Conservation (phyloP, 2,329 filamentous ascomycete species). For the Talaromyces sp. region DNA sequence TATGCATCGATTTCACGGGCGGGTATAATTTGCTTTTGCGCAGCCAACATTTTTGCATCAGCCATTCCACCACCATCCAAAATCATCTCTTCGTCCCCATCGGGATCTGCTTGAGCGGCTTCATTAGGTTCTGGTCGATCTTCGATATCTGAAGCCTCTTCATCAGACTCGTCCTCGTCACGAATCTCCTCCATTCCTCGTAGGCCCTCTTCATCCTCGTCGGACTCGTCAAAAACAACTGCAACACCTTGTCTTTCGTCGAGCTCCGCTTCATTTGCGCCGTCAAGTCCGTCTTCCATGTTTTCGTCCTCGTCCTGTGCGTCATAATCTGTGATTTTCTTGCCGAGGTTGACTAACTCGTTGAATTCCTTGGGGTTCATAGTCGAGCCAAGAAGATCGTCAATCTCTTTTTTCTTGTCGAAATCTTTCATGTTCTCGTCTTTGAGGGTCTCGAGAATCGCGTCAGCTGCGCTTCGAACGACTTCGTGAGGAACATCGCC, state of each 20-base stretch:
- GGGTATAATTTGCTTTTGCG: conserved; percentile 59
- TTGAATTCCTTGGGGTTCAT: conserved; percentile 92
- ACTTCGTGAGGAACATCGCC: conserved; percentile 92
- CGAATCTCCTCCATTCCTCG: conserved; percentile 79
- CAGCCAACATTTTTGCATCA: conserved; percentile 46
- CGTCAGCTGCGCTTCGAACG: conserved; percentile 89
- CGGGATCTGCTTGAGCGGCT: conserved; percentile 39
- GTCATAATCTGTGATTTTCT: conserved; percentile 99
- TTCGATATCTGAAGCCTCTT: conserved; percentile 61
- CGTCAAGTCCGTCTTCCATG: conserved; percentile 66
- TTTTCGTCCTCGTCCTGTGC: conserved; percentile 93
- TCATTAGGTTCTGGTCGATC: conserved; percentile 52
- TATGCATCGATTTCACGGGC: conserved; percentile 94
- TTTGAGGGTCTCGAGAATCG: conserved; percentile 84
- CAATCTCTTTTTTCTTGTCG: conserved; percentile 96
- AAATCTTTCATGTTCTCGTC: conserved; percentile 95
- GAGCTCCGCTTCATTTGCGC: conserved; percentile 69
- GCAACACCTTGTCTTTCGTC: conserved; percentile 96
- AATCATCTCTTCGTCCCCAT: conserved; percentile 71
- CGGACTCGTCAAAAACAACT: conserved; percentile 92
- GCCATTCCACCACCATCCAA: conserved; percentile 64
- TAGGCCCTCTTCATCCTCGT: conserved; percentile 77
- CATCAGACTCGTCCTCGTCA: conserved; percentile 75
- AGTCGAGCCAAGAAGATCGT: conserved; percentile 81
- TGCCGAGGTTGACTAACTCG: conserved; percentile 89